Conservation (phyloP, 768 basidiomycete genomes). For the Termitomyces sp. region DNA sequence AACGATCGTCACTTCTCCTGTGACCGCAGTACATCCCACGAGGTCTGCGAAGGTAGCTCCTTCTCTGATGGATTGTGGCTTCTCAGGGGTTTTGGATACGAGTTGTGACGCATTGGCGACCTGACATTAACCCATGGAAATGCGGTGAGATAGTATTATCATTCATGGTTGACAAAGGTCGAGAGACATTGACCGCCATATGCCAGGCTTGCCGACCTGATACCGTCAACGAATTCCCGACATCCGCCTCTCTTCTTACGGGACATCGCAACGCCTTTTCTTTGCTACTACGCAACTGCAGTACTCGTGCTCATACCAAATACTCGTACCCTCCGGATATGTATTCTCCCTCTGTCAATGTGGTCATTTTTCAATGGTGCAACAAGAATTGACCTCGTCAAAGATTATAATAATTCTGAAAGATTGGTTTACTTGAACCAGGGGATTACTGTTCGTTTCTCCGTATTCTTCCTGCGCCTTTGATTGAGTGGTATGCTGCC, state of each 20-base stretch:
- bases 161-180: background rate
- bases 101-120: background rate
- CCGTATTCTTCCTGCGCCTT: background rate
- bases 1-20: no score
- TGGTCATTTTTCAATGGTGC: slow-evolving; percentile 36
- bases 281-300: slow-evolving; percentile 46
- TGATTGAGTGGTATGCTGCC: background rate
- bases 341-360: slow-evolving; percentile 43
- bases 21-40: no score
- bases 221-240: slow-evolving; percentile 25
- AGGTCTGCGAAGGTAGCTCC: no score
- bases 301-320: slow-evolving; percentile 43
- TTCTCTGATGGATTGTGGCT: no score
- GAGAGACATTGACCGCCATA: background rate
- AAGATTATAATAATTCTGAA: slow-evolving; percentile 21
- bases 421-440: slow-evolving; percentile 38
- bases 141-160: slow-evolving; percentile 10
- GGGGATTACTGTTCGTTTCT: slow-evolving; percentile 33
- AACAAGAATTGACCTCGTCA: slow-evolving; percentile 38
- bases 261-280: slow-evolving; percentile 33
- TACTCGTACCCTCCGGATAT: slow-evolving; percentile 36
- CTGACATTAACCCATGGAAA: background rate
- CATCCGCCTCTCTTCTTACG: slow-evolving; percentile 28
- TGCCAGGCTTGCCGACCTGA: slow-evolving; percentile 19
- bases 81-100: background rate